Percentiles rank a stretch among this genome's conserved stretches.
Conservation (phyloP, 306 rosid species). For the Sicyos baderoa region DNA sequence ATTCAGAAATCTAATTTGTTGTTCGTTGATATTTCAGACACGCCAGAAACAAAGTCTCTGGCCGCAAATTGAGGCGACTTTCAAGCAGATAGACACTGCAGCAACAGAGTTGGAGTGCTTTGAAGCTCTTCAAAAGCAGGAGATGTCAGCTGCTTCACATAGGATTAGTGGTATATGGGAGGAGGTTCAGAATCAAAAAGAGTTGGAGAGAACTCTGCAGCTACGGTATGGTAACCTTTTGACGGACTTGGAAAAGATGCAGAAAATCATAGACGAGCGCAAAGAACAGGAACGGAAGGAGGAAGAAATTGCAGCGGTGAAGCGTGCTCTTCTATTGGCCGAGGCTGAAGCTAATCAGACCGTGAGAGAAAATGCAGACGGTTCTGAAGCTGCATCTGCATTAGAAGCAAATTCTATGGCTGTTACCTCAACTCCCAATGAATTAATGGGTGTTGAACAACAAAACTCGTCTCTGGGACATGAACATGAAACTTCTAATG, state of each 20-base stretch:
- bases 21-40: conserved; percentile 36
- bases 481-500: not conserved
- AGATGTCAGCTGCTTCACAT: conserved; percentile 67
- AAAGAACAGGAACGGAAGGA: conserved; percentile 38
- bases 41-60: conserved; percentile 64
- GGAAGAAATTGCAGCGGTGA: conserved; percentile 42
- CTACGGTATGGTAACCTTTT: conserved; percentile 58
- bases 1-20: not conserved
- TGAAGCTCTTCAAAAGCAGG: conserved; percentile 76
- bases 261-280: conserved; percentile 37
- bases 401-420: conserved; percentile 25
- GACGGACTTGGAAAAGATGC: conserved; percentile 46
- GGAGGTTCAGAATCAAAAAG: conserved; percentile 81
- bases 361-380: conserved; percentile 23
- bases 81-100: conserved; percentile 81
- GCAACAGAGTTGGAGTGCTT: conserved; percentile 86
- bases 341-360: conserved; percentile 31
- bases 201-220: conserved; percentile 65
- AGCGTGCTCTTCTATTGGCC: conserved; percentile 30
- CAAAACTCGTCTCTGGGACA: conserved; percentile 19
- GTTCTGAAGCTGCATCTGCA: conserved; percentile 18
- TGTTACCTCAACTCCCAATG: conserved; percentile 19
- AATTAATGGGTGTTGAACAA: conserved; percentile 27
- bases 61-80: conserved; percentile 80
- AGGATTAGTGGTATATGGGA: conserved; percentile 59